A percentile compares a stretch with the other conserved stretches of the same genome.
These are phyloP conservation scores for Monosporascus sp. DNA, from an alignment of 2,329 filamentous ascomycete genomes.

Conservation along the genomic window DNA sequence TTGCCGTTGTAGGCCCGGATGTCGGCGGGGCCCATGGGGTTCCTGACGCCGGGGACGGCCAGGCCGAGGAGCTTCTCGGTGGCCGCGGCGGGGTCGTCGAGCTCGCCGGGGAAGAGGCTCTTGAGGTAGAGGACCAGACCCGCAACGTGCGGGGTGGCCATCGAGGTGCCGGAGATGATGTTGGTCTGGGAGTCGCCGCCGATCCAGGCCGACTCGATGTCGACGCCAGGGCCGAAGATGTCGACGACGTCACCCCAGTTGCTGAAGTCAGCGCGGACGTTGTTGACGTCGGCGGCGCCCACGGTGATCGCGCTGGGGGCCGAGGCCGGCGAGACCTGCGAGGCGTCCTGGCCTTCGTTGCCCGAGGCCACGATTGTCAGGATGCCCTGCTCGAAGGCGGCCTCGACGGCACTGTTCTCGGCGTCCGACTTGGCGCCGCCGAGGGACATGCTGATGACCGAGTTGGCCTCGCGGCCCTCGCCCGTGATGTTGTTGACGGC, in stretches of 20 bases:
- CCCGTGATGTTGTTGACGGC: slow-evolving; percentile 18
- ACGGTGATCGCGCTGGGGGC: slow-evolving; percentile 43
- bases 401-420: slow-evolving; percentile 43
- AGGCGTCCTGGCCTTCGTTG: slow-evolving; percentile 35
- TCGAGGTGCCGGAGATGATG: slow-evolving; percentile 44
- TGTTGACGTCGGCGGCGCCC: slow-evolving; percentile 36
- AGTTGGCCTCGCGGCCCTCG: slow-evolving; percentile 12
- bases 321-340: slow-evolving; percentile 39
- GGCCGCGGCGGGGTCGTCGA: slow-evolving; percentile 3
- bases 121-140: slow-evolving; percentile 44
- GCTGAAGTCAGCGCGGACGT: slow-evolving; percentile 35
- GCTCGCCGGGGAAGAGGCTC: slow-evolving; percentile 6
- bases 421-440: slow-evolving; percentile 28
- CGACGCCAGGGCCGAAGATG: slow-evolving; percentile 35
- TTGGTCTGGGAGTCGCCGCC: slow-evolving; percentile 27
- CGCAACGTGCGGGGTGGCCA: slow-evolving; percentile 48
- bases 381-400: slow-evolving; percentile 37
- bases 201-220: slow-evolving; percentile 38
- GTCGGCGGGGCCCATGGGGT: slow-evolving; percentile 4
- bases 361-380: slow-evolving; percentile 48
- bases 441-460: slow-evolving; percentile 37
- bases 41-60: slow-evolving; percentile 5
- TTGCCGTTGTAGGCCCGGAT: slow-evolving; percentile 15
- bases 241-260: slow-evolving; percentile 41
- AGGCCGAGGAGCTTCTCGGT: slow-evolving; percentile 5